Evolutionary conservation across 768 basidiomycete genomes (phyloP).

Genomic region (Stropharia rugosoannulata): DNA sequence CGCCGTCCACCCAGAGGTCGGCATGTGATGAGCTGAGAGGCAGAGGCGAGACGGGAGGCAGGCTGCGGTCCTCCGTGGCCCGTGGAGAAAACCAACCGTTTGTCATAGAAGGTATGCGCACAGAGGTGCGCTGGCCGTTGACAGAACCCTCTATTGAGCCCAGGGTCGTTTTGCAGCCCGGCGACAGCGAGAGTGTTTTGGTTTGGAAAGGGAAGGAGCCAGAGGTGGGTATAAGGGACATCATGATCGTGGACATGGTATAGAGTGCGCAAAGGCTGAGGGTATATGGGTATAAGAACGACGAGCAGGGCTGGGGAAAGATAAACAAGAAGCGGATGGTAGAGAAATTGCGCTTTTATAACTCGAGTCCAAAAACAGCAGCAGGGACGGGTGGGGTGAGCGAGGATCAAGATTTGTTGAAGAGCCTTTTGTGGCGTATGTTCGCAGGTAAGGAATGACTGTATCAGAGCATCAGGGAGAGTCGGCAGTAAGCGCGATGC

Average conservation of each 20-base stretch:
- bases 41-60: conserved; percentile 33
- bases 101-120: conserved; percentile 22
- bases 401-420: background rate
- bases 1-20: conserved; percentile 44
- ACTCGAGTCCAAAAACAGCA: background rate
- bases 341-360: background rate
- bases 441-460: conserved; percentile 7
- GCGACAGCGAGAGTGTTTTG: conserved; percentile 13
- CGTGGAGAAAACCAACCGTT: conserved; percentile 46
- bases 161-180: conserved; percentile 15
- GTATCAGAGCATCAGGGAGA: conserved; percentile 8
- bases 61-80: conserved; percentile 14
- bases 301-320: background rate
- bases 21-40: conserved; percentile 43
- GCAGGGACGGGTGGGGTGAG: background rate
- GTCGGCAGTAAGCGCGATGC: conserved; percentile 3
- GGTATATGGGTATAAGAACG: background rate
- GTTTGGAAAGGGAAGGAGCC: conserved; percentile 20
- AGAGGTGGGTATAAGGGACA: conserved; percentile 12
- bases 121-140: conserved; percentile 4
- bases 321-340: background rate
- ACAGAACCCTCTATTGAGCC: conserved; percentile 17
- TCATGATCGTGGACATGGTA: conserved; percentile 6
- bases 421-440: conserved; percentile 1
- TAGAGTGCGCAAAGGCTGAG: background rate